Percentiles rank a stretch among this genome's conserved stretches.
Evolutionary conservation across 1,284 basidiomycete genomes (phyloP).

Genomic region (Malassezia arunalokei): DNA sequence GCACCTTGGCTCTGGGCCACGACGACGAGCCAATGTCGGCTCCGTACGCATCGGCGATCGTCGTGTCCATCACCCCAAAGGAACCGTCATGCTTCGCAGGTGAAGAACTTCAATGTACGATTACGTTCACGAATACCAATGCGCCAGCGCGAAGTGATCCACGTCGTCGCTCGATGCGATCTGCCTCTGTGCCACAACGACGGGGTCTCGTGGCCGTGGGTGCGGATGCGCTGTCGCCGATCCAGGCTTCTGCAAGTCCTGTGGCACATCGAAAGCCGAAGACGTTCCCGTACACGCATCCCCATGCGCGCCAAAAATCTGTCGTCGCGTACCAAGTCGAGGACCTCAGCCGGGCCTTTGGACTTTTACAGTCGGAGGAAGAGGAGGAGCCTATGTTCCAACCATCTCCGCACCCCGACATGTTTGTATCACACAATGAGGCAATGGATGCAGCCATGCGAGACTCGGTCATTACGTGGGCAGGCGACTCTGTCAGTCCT

Average conservation of each 20-base stretch:
- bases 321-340: constrained; percentile 33
- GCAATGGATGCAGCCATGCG: constrained; percentile 46
- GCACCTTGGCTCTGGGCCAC: background rate
- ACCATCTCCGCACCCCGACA: constrained; percentile 7
- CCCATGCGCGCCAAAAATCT: constrained; percentile 39
- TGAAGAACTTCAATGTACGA: constrained; percentile 67
- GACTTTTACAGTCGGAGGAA: constrained; percentile 14
- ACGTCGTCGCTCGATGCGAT: background rate
- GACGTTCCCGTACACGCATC: constrained; percentile 15
- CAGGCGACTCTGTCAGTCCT: constrained; percentile 20
- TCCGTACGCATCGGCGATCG: constrained; percentile 26
- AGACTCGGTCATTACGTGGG: constrained; percentile 38
- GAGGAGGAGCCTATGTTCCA: background rate
- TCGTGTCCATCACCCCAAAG: constrained; percentile 55
- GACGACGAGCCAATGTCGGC: background rate
- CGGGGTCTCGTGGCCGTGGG: background rate
- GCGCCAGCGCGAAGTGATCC: constrained; percentile 21
- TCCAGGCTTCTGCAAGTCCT: background rate
- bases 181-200: background rate
- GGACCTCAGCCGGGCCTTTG: constrained; percentile 37
- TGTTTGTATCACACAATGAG: constrained; percentile 37
- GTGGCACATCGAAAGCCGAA: background rate
- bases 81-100: constrained; percentile 86
- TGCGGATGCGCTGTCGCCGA: background rate
- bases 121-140: constrained; percentile 73